Base-by-base conservation (phyloP, 2,329 filamentous ascomycete genomes). In the Alternaria novae-zelandiae region DNA sequence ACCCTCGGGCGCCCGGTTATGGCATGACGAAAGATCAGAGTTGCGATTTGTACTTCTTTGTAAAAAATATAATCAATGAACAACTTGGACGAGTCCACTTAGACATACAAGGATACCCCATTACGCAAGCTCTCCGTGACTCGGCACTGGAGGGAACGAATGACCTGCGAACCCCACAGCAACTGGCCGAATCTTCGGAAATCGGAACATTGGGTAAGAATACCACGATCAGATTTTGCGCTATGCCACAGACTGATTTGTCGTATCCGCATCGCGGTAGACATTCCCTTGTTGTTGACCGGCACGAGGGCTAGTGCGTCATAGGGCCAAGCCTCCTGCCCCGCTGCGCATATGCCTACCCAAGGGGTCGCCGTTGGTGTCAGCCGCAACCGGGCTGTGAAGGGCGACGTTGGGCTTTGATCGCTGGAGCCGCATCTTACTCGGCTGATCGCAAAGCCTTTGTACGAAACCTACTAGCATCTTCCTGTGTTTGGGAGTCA, bases 311-410 rank as follows among this genome's bases (percentile, higher is more conserved):
- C 41, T 55, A 41, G 21, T 61, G 67, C 71, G 70, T 76, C 73
- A 74, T 75, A 71, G 57, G 66, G 57, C 65, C 64, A 70, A 66
- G 63, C 59, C 47, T 13, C 20, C 53, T 66, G 65, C 71, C 67
- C 69, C 71, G 67, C 55, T 59, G 54, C 59, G 59, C 43, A 25
- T 63, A 46, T 56, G 59, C 54, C 55, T 32, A 45, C 45, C 50
- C 57, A 63, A 55, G 61, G 41, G 32, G 36, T 54, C 47, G 47
- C 55, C n/a, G 47, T 54, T 25, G 60, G 20, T 56, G 64, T 70
- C 73, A 75, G 73, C 73, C 71, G 70, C 71, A 71, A 50, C 57
- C 59, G 62, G 70, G 71, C 68, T 70, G 71, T 70, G 65, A 70
- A 70, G 57, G 26, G 25, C 54, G 41, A 59, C 13, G 54, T 72